A percentile compares a stretch with the other conserved stretches of the same genome.
phyloP scores from a whole-genome alignment of 768 basidiomycete species.

The Tylopilus intermedius region DNA sequence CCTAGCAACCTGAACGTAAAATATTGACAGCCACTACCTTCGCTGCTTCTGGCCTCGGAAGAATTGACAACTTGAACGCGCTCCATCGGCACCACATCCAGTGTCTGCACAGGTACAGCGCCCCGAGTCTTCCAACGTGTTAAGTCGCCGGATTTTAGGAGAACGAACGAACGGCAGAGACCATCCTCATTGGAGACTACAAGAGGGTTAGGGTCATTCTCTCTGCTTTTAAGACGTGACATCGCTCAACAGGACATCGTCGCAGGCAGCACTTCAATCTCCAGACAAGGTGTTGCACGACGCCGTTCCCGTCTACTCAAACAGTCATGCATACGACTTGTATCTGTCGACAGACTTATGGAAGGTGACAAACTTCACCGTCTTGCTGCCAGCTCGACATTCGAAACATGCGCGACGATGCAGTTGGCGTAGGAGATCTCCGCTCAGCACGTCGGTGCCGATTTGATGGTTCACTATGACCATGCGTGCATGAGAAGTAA shows the following conservation, averaged over 20 bases:
- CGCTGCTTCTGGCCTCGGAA: slow-evolving; percentile 46
- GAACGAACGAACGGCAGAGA: slow-evolving; percentile 57
- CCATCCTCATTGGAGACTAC: slow-evolving; percentile 59
- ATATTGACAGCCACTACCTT: slow-evolving; percentile 33
- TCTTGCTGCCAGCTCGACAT: background rate
- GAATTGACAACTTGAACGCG: slow-evolving; percentile 51
- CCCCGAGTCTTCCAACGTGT: slow-evolving; percentile 37
- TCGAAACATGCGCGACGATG: background rate
- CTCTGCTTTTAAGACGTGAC: background rate
- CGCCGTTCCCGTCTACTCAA: slow-evolving; percentile 86
- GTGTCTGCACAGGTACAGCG: slow-evolving; percentile 27
- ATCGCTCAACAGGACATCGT: background rate
- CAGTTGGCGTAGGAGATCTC: slow-evolving; percentile 92
- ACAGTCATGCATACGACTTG: slow-evolving; percentile 46
- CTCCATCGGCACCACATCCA: slow-evolving; percentile 39
- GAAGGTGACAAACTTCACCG: slow-evolving; percentile 22
- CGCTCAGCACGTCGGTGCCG: slow-evolving; percentile 89
- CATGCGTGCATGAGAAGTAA: slow-evolving; percentile 92
- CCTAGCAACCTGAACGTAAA: background rate
- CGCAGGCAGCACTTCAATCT: slow-evolving; percentile 86
- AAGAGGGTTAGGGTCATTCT: slow-evolving; percentile 51
- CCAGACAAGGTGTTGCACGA: slow-evolving; percentile 76
- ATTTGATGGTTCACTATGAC: slow-evolving; percentile 90
- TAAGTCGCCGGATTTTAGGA: slow-evolving; percentile 54
- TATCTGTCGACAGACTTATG: slow-evolving; percentile 81